Conservation (phyloP, 2,329 filamentous ascomycete species). For the Cucurbitaria berberidis region DNA sequence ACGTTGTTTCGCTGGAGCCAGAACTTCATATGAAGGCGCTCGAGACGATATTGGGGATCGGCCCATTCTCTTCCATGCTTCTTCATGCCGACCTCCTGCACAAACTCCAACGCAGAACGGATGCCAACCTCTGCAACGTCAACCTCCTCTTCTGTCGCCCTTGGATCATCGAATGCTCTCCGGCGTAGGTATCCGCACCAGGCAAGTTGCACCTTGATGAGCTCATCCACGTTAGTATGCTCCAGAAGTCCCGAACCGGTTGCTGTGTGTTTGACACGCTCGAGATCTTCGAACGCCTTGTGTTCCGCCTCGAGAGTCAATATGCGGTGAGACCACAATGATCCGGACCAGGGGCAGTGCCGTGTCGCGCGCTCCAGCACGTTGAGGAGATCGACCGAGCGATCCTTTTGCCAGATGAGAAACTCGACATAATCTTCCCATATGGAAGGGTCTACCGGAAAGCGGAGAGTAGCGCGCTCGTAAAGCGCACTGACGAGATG, state of each 20-base stretch:
- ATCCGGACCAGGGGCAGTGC: slow-evolving; percentile 92
- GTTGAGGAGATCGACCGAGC: slow-evolving; percentile 64
- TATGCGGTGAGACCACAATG: slow-evolving; percentile 89
- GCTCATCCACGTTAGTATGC: slow-evolving; percentile 82
- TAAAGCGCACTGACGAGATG: slow-evolving; percentile 69
- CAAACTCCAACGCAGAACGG: slow-evolving; percentile 82
- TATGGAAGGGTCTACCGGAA: slow-evolving; percentile 73
- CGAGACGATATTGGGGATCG: slow-evolving; percentile 85
- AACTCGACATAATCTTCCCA: slow-evolving; percentile 89
- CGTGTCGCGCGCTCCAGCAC: slow-evolving; percentile 81
- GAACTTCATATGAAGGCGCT: slow-evolving; percentile 91
- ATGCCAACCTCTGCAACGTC: slow-evolving; percentile 92
- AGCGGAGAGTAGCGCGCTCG: slow-evolving; percentile 75
- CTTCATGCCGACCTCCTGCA: slow-evolving; percentile 77
- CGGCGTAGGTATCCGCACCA: slow-evolving; percentile 96
- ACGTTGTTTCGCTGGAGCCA: slow-evolving; percentile 81
- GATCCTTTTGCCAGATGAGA: slow-evolving; percentile 59
- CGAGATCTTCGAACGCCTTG: slow-evolving; percentile 78
- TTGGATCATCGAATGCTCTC: slow-evolving; percentile 74
- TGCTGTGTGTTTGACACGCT: slow-evolving; percentile 88
- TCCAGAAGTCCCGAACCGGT: slow-evolving; percentile 86
- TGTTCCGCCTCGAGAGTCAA: slow-evolving; percentile 81
- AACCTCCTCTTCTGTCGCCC: slow-evolving; percentile 74
- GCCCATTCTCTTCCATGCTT: slow-evolving; percentile 77
- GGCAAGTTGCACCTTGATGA: slow-evolving; percentile 88